Conservation (phyloP, 225 moss, liverwort and hornwort genomes). For the Pseudisothecium myosuroides region DNA sequence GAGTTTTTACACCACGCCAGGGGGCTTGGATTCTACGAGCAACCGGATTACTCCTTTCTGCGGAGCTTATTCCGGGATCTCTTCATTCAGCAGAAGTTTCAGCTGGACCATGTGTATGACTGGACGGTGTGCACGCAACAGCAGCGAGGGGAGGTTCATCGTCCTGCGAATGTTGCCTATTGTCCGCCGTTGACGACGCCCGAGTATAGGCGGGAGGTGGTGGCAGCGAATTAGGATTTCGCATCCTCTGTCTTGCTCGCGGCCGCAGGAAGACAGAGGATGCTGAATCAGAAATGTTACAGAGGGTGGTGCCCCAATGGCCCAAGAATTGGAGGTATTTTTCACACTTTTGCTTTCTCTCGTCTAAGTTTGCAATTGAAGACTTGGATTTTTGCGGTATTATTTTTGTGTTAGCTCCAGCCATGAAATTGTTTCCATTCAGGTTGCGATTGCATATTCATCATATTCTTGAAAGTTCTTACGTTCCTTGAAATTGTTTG, state of each 20-base stretch:
- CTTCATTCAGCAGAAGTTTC: conserved; percentile 39
- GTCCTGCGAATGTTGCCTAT: conserved; percentile 5
- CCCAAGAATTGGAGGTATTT: background rate
- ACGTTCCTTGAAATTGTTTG: background rate
- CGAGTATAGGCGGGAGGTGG: conserved; percentile 26
- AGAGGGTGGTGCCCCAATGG: background rate
- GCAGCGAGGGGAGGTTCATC: background rate
- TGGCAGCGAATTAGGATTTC: conserved; percentile 32
- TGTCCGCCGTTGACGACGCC: conserved; percentile 20
- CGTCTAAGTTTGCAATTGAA: background rate
- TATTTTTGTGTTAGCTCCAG: background rate
- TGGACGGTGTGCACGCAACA: conserved; percentile 20
- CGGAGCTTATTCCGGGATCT: conserved; percentile 41
- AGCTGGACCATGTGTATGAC: conserved; percentile 47
- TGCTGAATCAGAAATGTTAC: background rate
- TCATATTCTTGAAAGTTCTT: background rate
- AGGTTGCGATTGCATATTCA: background rate
- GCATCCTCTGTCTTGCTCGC: background rate
- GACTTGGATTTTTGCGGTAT: no score
- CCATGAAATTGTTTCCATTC: background rate
- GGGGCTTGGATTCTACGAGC: conserved; percentile 27
- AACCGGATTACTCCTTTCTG: conserved; percentile 35
- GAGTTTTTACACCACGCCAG: conserved; percentile 32
- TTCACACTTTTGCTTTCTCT: background rate
- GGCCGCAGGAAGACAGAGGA: background rate